These are phyloP conservation scores for Davidsoniella neocaledoniae DNA, from an alignment of 2,329 filamentous ascomycete species.

Conservation along the genomic window DNA sequence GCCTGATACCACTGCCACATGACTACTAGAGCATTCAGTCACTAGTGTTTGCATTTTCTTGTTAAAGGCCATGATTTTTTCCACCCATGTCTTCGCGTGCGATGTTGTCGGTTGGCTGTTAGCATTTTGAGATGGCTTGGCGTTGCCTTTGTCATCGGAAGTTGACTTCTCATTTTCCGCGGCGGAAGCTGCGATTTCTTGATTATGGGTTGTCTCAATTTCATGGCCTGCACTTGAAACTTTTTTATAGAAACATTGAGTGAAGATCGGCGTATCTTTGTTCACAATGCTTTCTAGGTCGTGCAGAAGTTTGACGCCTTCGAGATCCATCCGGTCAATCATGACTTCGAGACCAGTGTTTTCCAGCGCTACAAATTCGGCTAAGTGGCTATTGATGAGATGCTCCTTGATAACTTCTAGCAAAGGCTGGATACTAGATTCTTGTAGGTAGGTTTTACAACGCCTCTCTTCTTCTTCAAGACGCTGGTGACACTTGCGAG, in stretches of 20 bases:
- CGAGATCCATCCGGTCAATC: slow-evolving; percentile 73
- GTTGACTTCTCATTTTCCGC: slow-evolving; percentile 17
- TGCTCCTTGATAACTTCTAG: slow-evolving; percentile 62
- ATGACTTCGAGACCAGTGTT: slow-evolving; percentile 71
- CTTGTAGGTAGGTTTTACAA: slow-evolving; percentile 66
- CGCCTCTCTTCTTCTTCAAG: slow-evolving; percentile 68
- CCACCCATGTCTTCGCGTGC: slow-evolving; percentile 87
- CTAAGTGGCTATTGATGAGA: slow-evolving; percentile 60
- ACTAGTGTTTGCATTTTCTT: slow-evolving; percentile 77
- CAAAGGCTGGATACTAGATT: slow-evolving; percentile 56
- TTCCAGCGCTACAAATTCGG: slow-evolving; percentile 71
- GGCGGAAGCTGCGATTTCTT: slow-evolving; percentile 30
- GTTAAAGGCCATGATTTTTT: slow-evolving; percentile 73
- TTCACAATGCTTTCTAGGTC: slow-evolving; percentile 65
- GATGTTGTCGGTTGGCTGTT: slow-evolving; percentile 50
- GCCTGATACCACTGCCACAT: slow-evolving; percentile 63
- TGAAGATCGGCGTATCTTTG: slow-evolving; percentile 51
- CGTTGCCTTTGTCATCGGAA: too few species aligned
- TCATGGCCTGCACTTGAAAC: slow-evolving; percentile 67
- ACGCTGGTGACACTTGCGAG: slow-evolving; percentile 56
- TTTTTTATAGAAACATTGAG: slow-evolving; percentile 51
- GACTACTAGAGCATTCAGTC: slow-evolving; percentile 52
- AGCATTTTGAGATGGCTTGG: too few species aligned
- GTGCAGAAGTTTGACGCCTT: slow-evolving; percentile 69
- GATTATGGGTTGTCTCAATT: slow-evolving; percentile 53